Evolutionary conservation across 1,139 yeast species (phyloP), one percentile per base, ranked within the genome.

Genomic region (Saccharomyces hybrid): DNA sequence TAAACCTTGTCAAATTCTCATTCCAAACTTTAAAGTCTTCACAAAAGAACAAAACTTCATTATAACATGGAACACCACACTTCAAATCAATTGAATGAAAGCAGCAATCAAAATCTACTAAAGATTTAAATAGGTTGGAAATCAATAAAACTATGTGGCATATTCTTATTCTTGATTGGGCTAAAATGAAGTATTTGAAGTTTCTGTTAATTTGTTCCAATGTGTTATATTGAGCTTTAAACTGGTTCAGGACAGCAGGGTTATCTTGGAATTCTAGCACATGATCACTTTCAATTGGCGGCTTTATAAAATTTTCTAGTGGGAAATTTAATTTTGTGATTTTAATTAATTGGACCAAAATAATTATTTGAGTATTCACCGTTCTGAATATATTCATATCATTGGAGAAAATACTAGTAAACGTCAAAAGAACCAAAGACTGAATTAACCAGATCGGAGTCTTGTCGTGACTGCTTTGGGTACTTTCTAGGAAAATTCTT

Each of bases 371-470:
- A 50, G 89, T 79, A 2, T 86, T 78, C 53, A 95, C 88, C 49
- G 85, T 78, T 58, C 85, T 88, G 19, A 85, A 81, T 71, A 88
- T 86, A 52, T 83, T 80, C 2, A 75, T 69, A 65, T 88, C 96
- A 66, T 86, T 86, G 65, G 86, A 83, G 69, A 90, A 88, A 72
- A 89, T 81, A 8, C 95, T 90, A 60, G 88, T 83, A 64, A 88
- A 85, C 50, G 89, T 87, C 59, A 89, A 87, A 54, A 91, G 75
- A 4, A 88, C 84, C 68, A 88, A 78, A 53, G 95, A 82, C 69
- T 91, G 98, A 52, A 89, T 87, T n/a, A 90, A 79, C 89, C 93
- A 87, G 52, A 89, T 70, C 2, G 96, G 96, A 1, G 89, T 88
- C 51, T 80, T 79, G 60, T 82, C 81, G 64, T 81, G 80, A 58